Evolutionary conservation across 805 yeast genomes (phyloP).

Genomic region (Barnettozyma wickerhamii): DNA sequence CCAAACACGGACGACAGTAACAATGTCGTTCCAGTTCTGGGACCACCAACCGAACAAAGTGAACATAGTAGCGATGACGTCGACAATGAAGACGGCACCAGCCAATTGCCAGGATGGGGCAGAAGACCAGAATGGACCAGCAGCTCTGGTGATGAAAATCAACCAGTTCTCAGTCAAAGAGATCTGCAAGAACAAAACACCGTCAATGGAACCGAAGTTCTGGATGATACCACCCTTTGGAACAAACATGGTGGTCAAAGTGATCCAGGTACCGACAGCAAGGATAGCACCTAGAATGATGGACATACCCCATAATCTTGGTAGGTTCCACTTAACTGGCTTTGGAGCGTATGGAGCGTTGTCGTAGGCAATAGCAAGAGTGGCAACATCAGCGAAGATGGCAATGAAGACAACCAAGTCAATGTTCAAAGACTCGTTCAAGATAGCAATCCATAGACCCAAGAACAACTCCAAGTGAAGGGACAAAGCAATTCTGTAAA

Average conservation of each 20-base stretch:
- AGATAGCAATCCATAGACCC: constrained; percentile 95
- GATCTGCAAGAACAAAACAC: constrained; percentile 90
- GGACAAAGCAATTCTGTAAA: constrained; percentile 95
- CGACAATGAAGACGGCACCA: constrained; percentile 90
- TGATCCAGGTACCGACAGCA: constrained; percentile 92
- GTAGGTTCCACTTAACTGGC: constrained; percentile 96
- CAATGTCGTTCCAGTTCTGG: constrained; percentile 95
- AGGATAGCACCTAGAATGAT: constrained; percentile 78
- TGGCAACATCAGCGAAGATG: constrained; percentile 95
- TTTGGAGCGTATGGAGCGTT: constrained; percentile 91
- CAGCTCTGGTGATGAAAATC: constrained; percentile 94
- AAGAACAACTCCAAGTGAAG: constrained; percentile 91
- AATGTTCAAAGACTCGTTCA: constrained; percentile 81
- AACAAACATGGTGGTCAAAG: constrained; percentile 90
- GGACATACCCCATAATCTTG: constrained; percentile 97
- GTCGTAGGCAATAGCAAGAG: constrained; percentile 95
- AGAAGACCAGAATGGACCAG: constrained; percentile 98
- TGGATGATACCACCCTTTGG: constrained; percentile 91
- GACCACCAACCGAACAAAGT: constrained; percentile 97
- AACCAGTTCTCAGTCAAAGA: constrained; percentile 97
- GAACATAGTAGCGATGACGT: constrained; percentile 88
- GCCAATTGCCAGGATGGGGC: constrained; percentile 94
- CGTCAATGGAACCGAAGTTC: constrained; percentile 92
- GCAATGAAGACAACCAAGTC: constrained; percentile 95
- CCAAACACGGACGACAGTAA: constrained; percentile 92